phyloP scores from a whole-genome alignment of 2,329 filamentous ascomycete genomes.

The Fusarium fujikuroi region DNA sequence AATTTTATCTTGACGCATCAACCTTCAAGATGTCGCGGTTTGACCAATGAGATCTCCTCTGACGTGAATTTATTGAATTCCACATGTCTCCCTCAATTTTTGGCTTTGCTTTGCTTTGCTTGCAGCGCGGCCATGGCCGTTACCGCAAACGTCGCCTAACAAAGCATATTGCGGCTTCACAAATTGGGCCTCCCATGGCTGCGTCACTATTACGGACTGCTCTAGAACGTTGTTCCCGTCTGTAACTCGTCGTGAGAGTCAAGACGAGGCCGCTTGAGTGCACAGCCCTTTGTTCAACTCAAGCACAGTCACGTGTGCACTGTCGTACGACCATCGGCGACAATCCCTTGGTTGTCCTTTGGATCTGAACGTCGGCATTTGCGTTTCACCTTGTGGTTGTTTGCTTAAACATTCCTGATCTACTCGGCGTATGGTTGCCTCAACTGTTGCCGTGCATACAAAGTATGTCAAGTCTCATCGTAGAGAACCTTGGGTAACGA shows the following conservation, averaged over 20 bases:
- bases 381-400: slow-evolving; percentile 6
- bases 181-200: not conserved
- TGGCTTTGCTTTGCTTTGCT: not conserved
- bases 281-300: not conserved
- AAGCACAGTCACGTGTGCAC: slow-evolving; percentile 1
- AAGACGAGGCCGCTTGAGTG: slow-evolving; percentile 1
- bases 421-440: not conserved
- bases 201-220: slow-evolving; percentile 10
- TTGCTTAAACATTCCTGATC: slow-evolving; percentile 16
- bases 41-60: slow-evolving; percentile 26
- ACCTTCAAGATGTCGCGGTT: not conserved
- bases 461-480: not conserved
- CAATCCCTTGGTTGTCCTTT: not conserved
- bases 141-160: slow-evolving; percentile 25
- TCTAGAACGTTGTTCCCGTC: not conserved
- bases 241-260: not conserved
- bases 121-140: slow-evolving; percentile 4
- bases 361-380: not conserved
- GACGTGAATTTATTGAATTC: slow-evolving; percentile 34
- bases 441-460: not conserved
- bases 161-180: slow-evolving; percentile 14
- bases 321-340: not conserved
- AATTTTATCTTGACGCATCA: slow-evolving; percentile 22
- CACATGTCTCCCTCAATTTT: slow-evolving; percentile 5
- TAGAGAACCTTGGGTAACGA: not conserved